Evolutionary conservation across 768 basidiomycete species (phyloP).

Genomic region (Lenzites betulinus): DNA sequence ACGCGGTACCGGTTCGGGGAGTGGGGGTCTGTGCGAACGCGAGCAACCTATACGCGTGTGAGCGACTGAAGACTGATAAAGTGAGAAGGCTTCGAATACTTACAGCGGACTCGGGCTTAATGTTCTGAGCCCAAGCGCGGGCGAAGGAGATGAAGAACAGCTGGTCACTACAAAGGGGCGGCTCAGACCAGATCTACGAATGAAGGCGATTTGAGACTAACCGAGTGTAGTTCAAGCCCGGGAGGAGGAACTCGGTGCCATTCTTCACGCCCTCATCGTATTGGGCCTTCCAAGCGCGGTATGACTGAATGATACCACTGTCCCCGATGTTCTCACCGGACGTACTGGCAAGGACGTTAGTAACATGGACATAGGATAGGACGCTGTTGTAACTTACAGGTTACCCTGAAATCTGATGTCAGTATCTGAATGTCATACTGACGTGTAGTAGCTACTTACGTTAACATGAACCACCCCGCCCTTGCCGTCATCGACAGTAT

Average conservation of each 20-base stretch:
- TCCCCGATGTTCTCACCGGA: conserved; percentile 94
- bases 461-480: conserved; percentile 86
- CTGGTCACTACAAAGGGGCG: conserved; percentile 65
- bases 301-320: conserved; percentile 81
- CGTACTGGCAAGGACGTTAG: conserved; percentile 49
- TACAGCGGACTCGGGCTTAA: conserved; percentile 77
- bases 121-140: conserved; percentile 83
- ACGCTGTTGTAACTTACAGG: conserved; percentile 49
- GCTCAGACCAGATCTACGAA: not conserved
- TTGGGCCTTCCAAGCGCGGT: conserved; percentile 88
- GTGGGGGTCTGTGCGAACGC: conserved; percentile 87
- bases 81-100: conserved; percentile 28
- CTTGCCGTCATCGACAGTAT: conserved; percentile 82
- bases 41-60: conserved; percentile 54
- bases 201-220: conserved; percentile 27
- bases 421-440: not conserved
- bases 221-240: conserved; percentile 79
- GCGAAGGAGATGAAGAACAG: conserved; percentile 93
- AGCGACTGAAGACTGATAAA: not conserved
- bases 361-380: not conserved
- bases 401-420: conserved; percentile 58
- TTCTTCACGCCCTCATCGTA: conserved; percentile 56
- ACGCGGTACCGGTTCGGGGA: conserved; percentile 80
- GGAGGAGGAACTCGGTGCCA: conserved; percentile 73
- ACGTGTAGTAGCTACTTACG: conserved; percentile 43